Conservation (phyloP, 2,329 filamentous ascomycete species). For the Aspergillus costaricaensis region DNA sequence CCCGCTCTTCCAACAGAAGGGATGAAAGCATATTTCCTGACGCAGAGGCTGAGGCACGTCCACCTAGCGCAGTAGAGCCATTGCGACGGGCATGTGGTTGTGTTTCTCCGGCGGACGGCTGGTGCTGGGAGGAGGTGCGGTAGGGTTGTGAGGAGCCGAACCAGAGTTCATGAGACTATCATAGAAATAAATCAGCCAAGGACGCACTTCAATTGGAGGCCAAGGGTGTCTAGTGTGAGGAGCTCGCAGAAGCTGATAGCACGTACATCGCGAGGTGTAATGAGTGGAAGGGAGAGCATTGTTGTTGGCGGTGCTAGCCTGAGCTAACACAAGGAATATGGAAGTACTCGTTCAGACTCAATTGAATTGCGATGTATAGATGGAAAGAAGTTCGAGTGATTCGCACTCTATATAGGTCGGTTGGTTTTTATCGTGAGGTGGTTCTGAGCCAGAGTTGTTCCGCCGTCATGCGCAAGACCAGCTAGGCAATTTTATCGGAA, state of each 20-base stretch:
- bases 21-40: slow-evolving; percentile 66
- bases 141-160: slow-evolving; percentile 64
- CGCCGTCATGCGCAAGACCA: background rate
- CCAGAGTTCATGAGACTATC: slow-evolving; percentile 71
- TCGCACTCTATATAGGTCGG: background rate
- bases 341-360: background rate
- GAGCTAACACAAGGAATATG: no score
- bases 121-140: slow-evolving; percentile 37
- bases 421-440: background rate
- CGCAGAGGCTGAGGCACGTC: slow-evolving; percentile 52
- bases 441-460: background rate
- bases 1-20: slow-evolving; percentile 74
- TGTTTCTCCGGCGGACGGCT: slow-evolving; percentile 13
- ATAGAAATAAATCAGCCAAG: slow-evolving; percentile 19
- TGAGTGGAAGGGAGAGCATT: slow-evolving; percentile 66
- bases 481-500: background rate
- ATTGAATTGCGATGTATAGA: background rate
- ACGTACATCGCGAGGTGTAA: slow-evolving; percentile 70
- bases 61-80: slow-evolving; percentile 12
- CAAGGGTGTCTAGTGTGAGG: background rate
- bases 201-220: slow-evolving; percentile 4
- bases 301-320: background rate
- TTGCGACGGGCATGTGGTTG: slow-evolving; percentile 15
- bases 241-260: background rate
- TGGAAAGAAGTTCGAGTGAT: background rate